Percentiles rank a stretch among this genome's conserved stretches.
These are phyloP conservation scores for Colletotrichum sidae DNA, from an alignment of 2,329 filamentous ascomycete species.

Conservation along the genomic window DNA sequence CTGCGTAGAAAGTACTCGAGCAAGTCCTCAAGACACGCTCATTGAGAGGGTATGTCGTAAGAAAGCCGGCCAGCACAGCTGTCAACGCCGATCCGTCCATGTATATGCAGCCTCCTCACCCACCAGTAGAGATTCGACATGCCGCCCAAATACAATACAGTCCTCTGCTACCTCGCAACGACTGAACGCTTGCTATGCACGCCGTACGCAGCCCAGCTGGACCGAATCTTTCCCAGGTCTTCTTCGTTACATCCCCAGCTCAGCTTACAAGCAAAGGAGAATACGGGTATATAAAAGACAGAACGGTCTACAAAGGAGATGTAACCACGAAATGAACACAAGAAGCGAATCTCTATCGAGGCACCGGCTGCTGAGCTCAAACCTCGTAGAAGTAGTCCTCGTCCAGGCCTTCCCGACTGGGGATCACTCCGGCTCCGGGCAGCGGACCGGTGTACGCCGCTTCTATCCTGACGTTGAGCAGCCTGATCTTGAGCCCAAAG, in stretches of 20 bases:
- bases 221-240: slow-evolving; percentile 10
- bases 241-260: slow-evolving; percentile 27
- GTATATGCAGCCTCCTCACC: slow-evolving; percentile 19
- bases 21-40: slow-evolving; percentile 26
- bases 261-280: slow-evolving; percentile 21
- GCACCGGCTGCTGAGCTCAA: slow-evolving; percentile 46
- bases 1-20: slow-evolving; percentile 29
- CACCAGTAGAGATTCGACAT: background rate
- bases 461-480: slow-evolving; percentile 92
- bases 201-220: slow-evolving; percentile 14
- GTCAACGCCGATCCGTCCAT: slow-evolving; percentile 17
- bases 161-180: slow-evolving; percentile 17
- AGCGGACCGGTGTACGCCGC: slow-evolving; percentile 75
- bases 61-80: slow-evolving; percentile 20
- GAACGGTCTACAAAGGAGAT: slow-evolving; percentile 13
- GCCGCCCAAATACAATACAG: slow-evolving; percentile 11
- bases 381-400: slow-evolving; percentile 95
- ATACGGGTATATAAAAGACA: slow-evolving; percentile 36
- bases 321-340: slow-evolving; percentile 26
- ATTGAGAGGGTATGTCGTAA: slow-evolving; percentile 16
- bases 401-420: slow-evolving; percentile 85
- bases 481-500: slow-evolving; percentile 90
- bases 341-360: slow-evolving; percentile 2
- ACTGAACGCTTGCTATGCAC: slow-evolving; percentile 32
- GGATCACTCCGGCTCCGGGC: slow-evolving; percentile 79